Conservation (phyloP, 768 basidiomycete species). For the Leccinum longicurvipes region DNA sequence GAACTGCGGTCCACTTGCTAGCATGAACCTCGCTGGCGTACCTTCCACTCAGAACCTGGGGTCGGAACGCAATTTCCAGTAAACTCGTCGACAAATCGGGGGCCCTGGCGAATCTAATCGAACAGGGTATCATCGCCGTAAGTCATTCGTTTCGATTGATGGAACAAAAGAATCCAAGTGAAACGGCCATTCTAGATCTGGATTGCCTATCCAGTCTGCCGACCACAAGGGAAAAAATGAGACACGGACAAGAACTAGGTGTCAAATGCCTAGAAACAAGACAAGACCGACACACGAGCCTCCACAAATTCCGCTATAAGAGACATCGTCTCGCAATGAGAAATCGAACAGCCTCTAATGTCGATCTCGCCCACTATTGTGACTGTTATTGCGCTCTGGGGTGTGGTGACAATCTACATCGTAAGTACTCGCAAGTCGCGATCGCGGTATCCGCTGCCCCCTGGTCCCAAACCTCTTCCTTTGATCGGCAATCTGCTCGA, state of each 20-base stretch:
- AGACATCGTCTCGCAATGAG: neutral
- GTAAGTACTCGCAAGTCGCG: constrained; percentile 11
- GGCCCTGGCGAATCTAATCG: neutral
- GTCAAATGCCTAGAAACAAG: too few relatives aligned
- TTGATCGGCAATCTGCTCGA: constrained; percentile 53
- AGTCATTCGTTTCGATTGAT: neutral
- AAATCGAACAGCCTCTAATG: constrained; percentile 10
- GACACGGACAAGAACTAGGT: too few relatives aligned
- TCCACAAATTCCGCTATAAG: constrained; percentile 19
- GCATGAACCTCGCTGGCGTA: too few relatives aligned
- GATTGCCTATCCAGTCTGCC: neutral
- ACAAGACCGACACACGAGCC: too few relatives aligned
- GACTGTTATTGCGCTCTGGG: constrained; percentile 22
- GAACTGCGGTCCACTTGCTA: too few relatives aligned
- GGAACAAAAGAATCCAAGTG: constrained; percentile 3
- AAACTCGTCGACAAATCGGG: too few relatives aligned
- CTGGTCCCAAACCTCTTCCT: constrained; percentile 53
- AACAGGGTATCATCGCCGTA: neutral
- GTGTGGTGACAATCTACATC: constrained; percentile 17
- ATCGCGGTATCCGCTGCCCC: constrained; percentile 40
- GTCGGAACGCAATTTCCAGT: neutral
- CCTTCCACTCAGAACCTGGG: neutral
- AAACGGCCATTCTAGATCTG: neutral
- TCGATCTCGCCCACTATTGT: constrained; percentile 11
- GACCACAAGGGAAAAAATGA: constrained; percentile 14